Evolutionary conservation across 2,329 filamentous ascomycete species (phyloP), one percentile per base, ranked within the genome.

Genomic region (Clonostachys solani): DNA sequence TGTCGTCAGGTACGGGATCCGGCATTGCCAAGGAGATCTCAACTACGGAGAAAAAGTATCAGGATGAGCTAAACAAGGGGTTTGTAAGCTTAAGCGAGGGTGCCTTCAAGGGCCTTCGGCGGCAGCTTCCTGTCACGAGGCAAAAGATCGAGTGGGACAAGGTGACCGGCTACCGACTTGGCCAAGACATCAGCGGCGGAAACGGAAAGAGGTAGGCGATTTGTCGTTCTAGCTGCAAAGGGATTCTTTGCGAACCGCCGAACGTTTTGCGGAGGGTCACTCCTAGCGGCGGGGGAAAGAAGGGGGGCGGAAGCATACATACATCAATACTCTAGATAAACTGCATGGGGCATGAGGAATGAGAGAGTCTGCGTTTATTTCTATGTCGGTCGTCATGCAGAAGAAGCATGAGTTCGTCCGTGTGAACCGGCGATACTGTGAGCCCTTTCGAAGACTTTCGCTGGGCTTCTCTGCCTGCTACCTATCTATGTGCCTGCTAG

Each of bases 131-230:
- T 1, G 91, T 99, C 50, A 99, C 94, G 52, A 84, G 94, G 62
- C 94, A 99, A 75, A 96, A 96, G 80, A 92, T 99, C 57, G 94
- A 99, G 71, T 99, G 94, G 94, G 92, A 99, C 68, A 96, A 96
- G 76, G 89, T 99, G 55, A 87, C 89, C 42, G 91, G 90, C 56
- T 99, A 99, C 73, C 79, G 90, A 50, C 74, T 95, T 56, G 87
- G 88, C 23, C 86, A 90, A 67, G 87, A 89, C 62, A 89, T 90
- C 65, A 84, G 85, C 16, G 85, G 86, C 44, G 83, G 83, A 46
- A 82, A 81, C 56, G 72, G 73, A 43, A 74, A 73, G 62, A 69
- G 74, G 12, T n/a, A 35, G 23, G 19, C 12, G n/a, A 23, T 40
- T n/a, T n/a, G 40, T 42, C 15, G 16, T n/a, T 19, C 23, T 42